Evolutionary conservation across 2,329 filamentous ascomycete genomes (phyloP), one percentile per base, ranked within the genome.

Genomic region (Cladosporium sp.): DNA sequence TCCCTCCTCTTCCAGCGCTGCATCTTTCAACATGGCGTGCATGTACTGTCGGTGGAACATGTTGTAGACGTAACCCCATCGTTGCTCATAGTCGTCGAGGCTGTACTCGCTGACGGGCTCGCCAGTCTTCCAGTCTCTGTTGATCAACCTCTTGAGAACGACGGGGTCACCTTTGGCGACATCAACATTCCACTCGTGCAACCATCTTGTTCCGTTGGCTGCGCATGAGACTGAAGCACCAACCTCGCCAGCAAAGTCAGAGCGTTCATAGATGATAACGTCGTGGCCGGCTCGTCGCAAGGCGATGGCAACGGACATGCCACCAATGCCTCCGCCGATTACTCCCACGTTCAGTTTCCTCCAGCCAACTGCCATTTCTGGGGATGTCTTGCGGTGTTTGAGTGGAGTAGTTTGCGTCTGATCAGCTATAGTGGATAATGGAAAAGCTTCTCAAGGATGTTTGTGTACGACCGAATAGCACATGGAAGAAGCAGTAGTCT

Each of bases 1-100:
- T 0, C 82, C 82, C 39, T 72, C 64, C 18, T 56, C 51, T 34
- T 75, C 73, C 53, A 80, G 50, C 0, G 83, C 83, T 44, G 73
- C 70, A 17, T 84, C 80, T 69, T 78, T 83, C 19, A 86, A 65
- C 82, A 86, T 85, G 6, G 70, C 62, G 58, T 86, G 84, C 83
- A 86, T 86, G 54, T 85, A 76, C 59, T 84, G 80, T 0, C 83
- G 73, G 60, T 86, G 83, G 57, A 86, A 86, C 80, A 85, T 85
- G 65, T 85, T 82, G 64, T 85, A 84, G 0, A 79, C 76, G 64
- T 80, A 78, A 11, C 82, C 83, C 82, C 83, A 87, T 48, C 71
- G 72, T 68, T 80, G 62, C 65, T 86, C 78, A 51, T 87, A 87
- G 60, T 86, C 83, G 9, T 70, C 75, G 15, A 88, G 66, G 57